A percentile compares a stretch with the other conserved stretches of the same genome.
These are phyloP conservation scores for Colletotrichum zoysiae DNA, from an alignment of 2,329 filamentous ascomycete genomes.

Conservation along the genomic window DNA sequence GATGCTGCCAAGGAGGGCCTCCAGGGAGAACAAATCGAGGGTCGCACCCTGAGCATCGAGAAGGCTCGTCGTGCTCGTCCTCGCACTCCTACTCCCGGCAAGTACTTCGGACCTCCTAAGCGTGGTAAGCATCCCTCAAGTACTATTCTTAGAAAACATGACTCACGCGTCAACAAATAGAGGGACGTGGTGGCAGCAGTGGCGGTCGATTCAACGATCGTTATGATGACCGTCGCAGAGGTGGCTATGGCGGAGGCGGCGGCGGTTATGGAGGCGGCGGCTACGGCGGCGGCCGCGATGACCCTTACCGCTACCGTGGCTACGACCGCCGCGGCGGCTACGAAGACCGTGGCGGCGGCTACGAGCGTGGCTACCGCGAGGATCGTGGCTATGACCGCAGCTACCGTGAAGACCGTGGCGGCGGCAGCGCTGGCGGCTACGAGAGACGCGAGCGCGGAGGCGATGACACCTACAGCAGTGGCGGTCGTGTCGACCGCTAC, in stretches of 20 bases:
- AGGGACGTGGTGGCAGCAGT: constrained; percentile 61
- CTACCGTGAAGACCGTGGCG: constrained; percentile 63
- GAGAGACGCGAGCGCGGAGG: constrained; percentile 70
- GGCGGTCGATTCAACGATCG: constrained; percentile 67
- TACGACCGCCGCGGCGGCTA: constrained; percentile 58
- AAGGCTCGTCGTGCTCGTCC: constrained; percentile 96
- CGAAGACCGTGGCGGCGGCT: constrained; percentile 53
- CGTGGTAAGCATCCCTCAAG: constrained; percentile 74
- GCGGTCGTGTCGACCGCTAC: constrained; percentile 58
- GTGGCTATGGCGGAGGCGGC: constrained; percentile 63
- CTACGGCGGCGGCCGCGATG: constrained; percentile 63
- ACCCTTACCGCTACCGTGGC: constrained; percentile 68
- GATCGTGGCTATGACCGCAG: constrained; percentile 61
- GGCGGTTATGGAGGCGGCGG: constrained; percentile 53
- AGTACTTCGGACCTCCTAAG: constrained; percentile 99
- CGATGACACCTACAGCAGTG: constrained; percentile 56
- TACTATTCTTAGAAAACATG: not conserved
- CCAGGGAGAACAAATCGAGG: constrained; percentile 94
- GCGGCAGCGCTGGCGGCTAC: constrained; percentile 55
- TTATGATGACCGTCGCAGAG: constrained; percentile 75
- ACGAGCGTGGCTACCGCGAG: constrained; percentile 65
- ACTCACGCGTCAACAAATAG: constrained; percentile 31
- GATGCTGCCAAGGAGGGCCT: constrained; percentile 97
- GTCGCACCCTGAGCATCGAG: constrained; percentile 96
- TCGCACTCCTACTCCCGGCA: constrained; percentile 95